Percentiles rank a stretch among this genome's conserved stretches.
phyloP scores from a whole-genome alignment of 176 grass and related monocot species.

The Echinochloa phyllopogon region DNA sequence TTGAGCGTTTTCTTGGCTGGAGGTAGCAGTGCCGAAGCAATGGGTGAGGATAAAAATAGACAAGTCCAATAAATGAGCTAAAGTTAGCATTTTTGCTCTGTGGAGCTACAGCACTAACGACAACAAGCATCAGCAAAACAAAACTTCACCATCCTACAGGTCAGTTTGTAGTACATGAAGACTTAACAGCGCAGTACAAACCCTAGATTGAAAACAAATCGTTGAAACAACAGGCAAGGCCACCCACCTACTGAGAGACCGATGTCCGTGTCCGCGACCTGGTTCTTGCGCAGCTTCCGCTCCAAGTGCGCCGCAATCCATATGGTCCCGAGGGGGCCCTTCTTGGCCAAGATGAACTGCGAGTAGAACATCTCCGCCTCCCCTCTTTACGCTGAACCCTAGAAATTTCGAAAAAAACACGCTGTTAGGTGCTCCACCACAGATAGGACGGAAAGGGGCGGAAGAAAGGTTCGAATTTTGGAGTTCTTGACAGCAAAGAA shows the following conservation, averaged over 20 bases:
- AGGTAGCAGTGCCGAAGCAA: background rate
- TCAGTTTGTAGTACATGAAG: background rate
- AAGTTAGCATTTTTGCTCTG: conserved; percentile 8
- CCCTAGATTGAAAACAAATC: conserved; percentile 31
- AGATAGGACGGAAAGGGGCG: background rate
- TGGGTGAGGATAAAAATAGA: background rate
- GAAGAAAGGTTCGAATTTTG: background rate
- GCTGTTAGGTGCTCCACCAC: conserved; percentile 17
- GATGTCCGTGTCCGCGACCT: conserved; percentile 97
- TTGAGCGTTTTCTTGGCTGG: background rate
- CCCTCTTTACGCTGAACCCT: conserved; percentile 48
- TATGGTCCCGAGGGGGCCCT: conserved; percentile 97
- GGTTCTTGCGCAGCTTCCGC: conserved; percentile 96
- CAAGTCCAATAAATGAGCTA: conserved; percentile 25
- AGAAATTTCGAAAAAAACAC: background rate
- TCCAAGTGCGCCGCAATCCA: conserved; percentile 99
- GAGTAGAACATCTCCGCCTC: conserved; percentile 92
- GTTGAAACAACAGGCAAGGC: background rate
- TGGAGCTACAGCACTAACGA: conserved; percentile 25
- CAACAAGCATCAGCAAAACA: background rate
- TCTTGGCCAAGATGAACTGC: conserved; percentile 99
- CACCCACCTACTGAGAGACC: conserved; percentile 97
- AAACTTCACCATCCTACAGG: background rate
- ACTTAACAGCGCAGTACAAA: conserved; percentile 9
- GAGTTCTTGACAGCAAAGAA: background rate